These are phyloP conservation scores for Penicillium cataractarum DNA, from an alignment of 495 filamentous ascomycete genomes.

Conservation along the genomic window DNA sequence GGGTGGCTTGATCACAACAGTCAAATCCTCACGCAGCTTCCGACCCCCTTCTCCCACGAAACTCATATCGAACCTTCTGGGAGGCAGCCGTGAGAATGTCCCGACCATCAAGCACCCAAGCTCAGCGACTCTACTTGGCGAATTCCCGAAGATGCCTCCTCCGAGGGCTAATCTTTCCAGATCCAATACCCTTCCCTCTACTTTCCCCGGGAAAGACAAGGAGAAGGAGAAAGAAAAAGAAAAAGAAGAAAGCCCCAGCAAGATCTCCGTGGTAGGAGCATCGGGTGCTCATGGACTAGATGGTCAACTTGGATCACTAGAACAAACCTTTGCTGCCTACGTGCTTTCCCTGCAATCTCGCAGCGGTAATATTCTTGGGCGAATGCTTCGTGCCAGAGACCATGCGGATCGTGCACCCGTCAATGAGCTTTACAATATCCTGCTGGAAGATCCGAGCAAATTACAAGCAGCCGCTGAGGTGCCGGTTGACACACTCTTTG, in stretches of 20 bases:
- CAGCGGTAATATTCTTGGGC: constrained; percentile 83
- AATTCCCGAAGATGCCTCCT: constrained; percentile 45
- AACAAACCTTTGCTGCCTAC: constrained; percentile 86
- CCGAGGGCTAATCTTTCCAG: constrained; percentile 39
- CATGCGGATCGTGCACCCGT: constrained; percentile 75
- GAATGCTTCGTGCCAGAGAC: constrained; percentile 68
- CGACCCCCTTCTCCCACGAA: constrained; percentile 87
- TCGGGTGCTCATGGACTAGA: constrained; percentile 35
- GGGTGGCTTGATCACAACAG: constrained; percentile 60
- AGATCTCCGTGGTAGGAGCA: constrained; percentile 41
- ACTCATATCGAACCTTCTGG: constrained; percentile 80
- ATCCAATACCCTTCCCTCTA: constrained; percentile 46
- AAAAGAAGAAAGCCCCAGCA: constrained; percentile 34
- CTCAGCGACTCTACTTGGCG: constrained; percentile 41
- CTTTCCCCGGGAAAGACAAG: constrained; percentile 38
- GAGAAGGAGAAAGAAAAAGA: constrained; percentile 31
- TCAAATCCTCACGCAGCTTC: constrained; percentile 57
- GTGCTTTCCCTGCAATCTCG: constrained; percentile 77
- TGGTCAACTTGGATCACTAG: constrained; percentile 65
- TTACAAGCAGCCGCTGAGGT: constrained; percentile 74
- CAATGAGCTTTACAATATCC: constrained; percentile 88
- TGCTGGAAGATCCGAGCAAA: constrained; percentile 78
- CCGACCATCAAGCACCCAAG: constrained; percentile 41
- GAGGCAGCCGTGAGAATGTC: constrained; percentile 51
- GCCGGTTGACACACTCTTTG: constrained; percentile 86